Evolutionary conservation across 306 rosid species (phyloP), one percentile per base, ranked within the genome.

Genomic region (Begonia loranthoides): DNA sequence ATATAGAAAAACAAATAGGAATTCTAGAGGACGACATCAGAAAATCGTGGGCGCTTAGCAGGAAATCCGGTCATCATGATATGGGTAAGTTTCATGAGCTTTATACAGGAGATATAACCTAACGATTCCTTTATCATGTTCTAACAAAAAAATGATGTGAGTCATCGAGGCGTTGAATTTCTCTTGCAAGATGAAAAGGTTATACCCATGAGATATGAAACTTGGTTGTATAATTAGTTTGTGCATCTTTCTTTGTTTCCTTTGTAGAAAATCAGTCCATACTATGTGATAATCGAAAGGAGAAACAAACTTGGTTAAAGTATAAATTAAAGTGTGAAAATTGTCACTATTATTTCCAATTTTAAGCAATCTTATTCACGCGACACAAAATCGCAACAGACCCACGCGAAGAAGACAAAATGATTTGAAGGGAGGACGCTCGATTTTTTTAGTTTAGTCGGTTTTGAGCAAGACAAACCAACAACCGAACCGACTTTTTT

Each of bases 1-100:
- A 66, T 62, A 70, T 77, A 53, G 66, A 61, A 49, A 73, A 69
- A 49, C 83, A 77, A 50, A 66, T 70, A 17, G 67, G 61, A 51
- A 17, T 49, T 6, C 65, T 77, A 52, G 79, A 77, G 64, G 79
- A 66, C 45, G 64, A 74, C 17, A 73, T 73, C 56, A 61, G 69
- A n/a, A n/a, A n/a, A 59, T 70, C 72, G 16, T 77, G 83, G 83
- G 62, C 64, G 10, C 65, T 34, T 52, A 62, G 64, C 12, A 54
- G 74, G 51, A 50, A 61, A 15, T 55, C 67, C 15, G 41, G 40
- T 54, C 44, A 55, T 41, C n/a, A n/a, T n/a, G n/a, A n/a, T n/a
- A n/a, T n/a, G n/a, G n/a, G n/a, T n/a, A n/a, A n/a, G n/a, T n/a
- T n/a, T n/a, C n/a, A n/a, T 46, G 47, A 17, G 15, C 16, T 53